A percentile compares a stretch with the other conserved stretches of the same genome.
phyloP scores from a whole-genome alignment of 2,329 filamentous ascomycete species.

The Grosmannia huntii region DNA sequence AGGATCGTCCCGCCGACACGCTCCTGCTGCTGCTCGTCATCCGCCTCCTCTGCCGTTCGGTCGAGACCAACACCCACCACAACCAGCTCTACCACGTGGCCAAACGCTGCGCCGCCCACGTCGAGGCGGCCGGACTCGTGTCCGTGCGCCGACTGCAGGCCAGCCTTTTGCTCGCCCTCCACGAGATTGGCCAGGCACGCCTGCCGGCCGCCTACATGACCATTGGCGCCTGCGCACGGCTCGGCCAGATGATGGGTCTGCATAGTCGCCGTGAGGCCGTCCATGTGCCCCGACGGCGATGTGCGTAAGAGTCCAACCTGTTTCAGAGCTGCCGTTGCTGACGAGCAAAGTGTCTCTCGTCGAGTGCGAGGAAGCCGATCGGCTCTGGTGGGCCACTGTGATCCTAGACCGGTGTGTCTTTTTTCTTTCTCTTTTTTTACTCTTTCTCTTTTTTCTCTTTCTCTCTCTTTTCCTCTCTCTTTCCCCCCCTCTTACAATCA shows the following conservation, averaged over 20 bases:
- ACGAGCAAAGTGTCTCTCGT: conserved; percentile 2
- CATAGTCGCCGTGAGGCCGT: conserved; percentile 1
- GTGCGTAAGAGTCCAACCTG: not conserved
- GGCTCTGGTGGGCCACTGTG: conserved; percentile 8
- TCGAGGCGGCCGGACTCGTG: conserved; percentile 6
- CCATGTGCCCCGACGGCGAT: not conserved
- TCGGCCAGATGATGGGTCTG: conserved; percentile 7
- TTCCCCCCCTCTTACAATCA: not conserved
- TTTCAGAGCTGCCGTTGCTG: not conserved
- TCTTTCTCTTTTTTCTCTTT: not conserved
- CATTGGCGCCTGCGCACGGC: conserved; percentile 7
- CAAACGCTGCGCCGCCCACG: conserved; percentile 2
- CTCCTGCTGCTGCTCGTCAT: conserved; percentile 4
- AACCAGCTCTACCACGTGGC: conserved; percentile 1
- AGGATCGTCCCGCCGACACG: not conserved
- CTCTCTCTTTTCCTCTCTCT: not conserved
- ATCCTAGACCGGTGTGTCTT: conserved; percentile 7
- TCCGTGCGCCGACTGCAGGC: conserved; percentile 6
- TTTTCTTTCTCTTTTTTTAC: not conserved
- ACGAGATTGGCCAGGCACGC: conserved; percentile 7
- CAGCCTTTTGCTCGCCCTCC: conserved; percentile 4
- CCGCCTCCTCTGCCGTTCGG: not conserved
- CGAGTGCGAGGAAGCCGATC: conserved; percentile 6
- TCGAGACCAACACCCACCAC: not conserved
- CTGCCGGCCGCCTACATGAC: conserved; percentile 10